Base-by-base conservation (phyloP, 2,329 filamentous ascomycete species). In the Coccinonectria pachysandricola region DNA sequence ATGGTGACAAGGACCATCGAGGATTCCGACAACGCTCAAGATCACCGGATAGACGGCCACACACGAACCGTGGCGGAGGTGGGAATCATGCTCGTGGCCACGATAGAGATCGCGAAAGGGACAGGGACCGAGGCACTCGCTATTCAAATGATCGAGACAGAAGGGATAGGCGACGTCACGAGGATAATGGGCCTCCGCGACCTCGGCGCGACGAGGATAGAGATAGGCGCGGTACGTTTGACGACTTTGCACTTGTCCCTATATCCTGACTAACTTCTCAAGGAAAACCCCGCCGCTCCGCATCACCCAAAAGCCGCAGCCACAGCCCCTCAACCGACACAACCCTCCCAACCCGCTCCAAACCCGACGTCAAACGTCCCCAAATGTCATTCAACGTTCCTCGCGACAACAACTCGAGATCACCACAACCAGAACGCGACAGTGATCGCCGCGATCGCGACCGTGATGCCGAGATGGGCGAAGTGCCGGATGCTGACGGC, bases 61-160 rank as follows among this genome's bases (percentile, higher is more conserved):
- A 55, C 40, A 52, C 46, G 40, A 58, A 49, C 36, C 48, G 59
- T 28, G 60, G 64, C 11, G 48, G 49, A 7, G 49, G 56, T 24
- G 39, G 50, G 22, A 46, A 52, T 26, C 46, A 55, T 18, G 49
- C 25, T 4, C 32, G 17, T 10, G 17, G 17, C 7, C 7, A 40
- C 19, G 34, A 30, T 12, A 37, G 47, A 26, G 45, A 55, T 15
- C 44, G 51, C n/a, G 45, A 41, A 5, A 31, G 17, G 28, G 40
- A 26, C 31, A 39, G 27, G 35, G 45, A 52, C 16, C 50, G 57
- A 28, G 40, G 39, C 15, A 54, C 56, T 23, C 40, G 45, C 15
- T 35, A 44, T 12, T 27, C 45, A 19, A 42, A 45, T 22, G 43
- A 52, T 10, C 26, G 39, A 18, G 41, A 39, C 23, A 34, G 34